Evolutionary conservation across 2,329 filamentous ascomycete species (phyloP).

Genomic region (Alternaria sp.): DNA sequence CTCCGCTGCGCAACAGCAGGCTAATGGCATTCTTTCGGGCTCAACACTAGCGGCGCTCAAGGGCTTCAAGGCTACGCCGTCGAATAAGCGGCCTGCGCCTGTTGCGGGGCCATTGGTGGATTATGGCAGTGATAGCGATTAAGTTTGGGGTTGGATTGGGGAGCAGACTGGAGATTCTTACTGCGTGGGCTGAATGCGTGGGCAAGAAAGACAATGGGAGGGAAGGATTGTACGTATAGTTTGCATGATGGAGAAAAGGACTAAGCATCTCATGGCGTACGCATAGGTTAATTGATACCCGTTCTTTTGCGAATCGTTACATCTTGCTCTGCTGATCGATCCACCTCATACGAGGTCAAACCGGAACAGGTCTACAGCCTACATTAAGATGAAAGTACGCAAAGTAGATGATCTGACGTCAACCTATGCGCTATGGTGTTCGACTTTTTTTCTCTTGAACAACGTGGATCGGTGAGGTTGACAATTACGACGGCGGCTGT

Average conservation of each 20-base stretch:
- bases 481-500: neutral
- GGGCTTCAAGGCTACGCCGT: constrained; percentile 51
- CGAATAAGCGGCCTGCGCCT: constrained; percentile 60
- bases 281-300: constrained; percentile 6
- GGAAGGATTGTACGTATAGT: neutral
- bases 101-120: constrained; percentile 77
- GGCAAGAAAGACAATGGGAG: neutral
- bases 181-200: neutral
- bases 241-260: neutral
- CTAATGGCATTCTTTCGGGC: constrained; percentile 77
- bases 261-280: neutral
- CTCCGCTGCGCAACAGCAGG: constrained; percentile 4
- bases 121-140: constrained; percentile 82
- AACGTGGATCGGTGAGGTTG: neutral
- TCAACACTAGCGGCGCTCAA: constrained; percentile 82
- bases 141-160: neutral
- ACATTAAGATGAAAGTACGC: neutral
- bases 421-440: neutral
- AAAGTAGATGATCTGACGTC: neutral
- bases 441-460: fast-evolving
- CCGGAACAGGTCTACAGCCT: neutral
- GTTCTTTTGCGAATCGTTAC: neutral
- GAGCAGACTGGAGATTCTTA: neutral
- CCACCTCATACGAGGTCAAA: neutral
- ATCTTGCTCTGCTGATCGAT: neutral